These are phyloP conservation scores for Phytophthora sojae DNA, from an alignment of 352 stramenopile genomes.

Conservation along the genomic window DNA sequence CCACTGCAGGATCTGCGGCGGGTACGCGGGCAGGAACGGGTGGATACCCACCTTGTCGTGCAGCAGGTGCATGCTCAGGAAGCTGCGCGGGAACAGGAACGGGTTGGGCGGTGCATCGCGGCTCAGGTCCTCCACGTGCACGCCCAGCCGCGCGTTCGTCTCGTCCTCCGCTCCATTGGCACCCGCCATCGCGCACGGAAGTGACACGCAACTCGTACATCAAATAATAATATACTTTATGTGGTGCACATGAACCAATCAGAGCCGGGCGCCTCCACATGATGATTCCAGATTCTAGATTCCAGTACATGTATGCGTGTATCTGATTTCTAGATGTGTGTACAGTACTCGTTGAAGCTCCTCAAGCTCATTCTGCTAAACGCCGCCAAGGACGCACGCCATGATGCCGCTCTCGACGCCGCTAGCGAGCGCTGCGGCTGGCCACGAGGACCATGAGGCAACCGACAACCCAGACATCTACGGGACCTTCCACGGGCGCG, in stretches of 20 bases:
- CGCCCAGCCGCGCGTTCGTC: conserved; percentile 60
- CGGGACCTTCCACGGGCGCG: conserved; percentile 25
- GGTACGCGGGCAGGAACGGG: conserved; percentile 79
- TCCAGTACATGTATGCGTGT: background rate
- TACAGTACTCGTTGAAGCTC: background rate
- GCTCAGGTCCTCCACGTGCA: conserved; percentile 68
- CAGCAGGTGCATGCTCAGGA: conserved; percentile 56
- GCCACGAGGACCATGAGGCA: conserved; percentile 2
- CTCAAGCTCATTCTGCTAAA: conserved; percentile 16
- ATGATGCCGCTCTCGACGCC: conserved; percentile 36
- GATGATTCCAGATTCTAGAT: background rate
- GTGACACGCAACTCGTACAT: background rate
- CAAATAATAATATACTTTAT: background rate
- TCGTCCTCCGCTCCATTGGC: conserved; percentile 47
- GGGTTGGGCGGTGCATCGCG: conserved; percentile 69
- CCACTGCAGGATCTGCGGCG: conserved; percentile 64
- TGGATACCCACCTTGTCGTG: conserved; percentile 65
- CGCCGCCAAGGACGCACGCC: background rate
- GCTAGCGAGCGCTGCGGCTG: background rate
- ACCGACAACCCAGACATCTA: conserved; percentile 21
- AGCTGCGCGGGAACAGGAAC: conserved; percentile 81
- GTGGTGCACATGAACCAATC: no score
- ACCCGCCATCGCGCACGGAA: background rate
- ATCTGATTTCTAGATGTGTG: conserved; percentile 15
- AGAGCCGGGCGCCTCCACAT: background rate